Conservation (phyloP, 305 asterid genomes). For the Caryopteris hybrid region DNA sequence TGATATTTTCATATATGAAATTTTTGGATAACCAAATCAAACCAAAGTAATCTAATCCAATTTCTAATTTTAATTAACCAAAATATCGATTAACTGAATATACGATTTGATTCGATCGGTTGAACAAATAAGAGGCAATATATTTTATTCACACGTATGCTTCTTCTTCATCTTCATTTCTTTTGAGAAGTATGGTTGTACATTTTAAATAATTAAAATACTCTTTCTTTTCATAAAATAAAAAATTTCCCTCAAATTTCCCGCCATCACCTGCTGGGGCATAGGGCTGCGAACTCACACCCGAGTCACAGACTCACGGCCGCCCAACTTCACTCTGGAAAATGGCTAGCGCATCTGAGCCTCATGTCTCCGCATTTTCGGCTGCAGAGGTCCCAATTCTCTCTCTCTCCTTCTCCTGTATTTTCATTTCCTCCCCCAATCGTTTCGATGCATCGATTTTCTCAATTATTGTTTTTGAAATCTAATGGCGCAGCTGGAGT, state of each 20-base stretch:
- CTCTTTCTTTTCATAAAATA: neutral
- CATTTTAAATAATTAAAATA: no score
- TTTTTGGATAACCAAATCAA: no score
- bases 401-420: neutral
- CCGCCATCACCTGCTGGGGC: slow-evolving; percentile 17
- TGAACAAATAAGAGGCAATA: no score
- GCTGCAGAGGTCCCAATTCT: slow-evolving; percentile 63
- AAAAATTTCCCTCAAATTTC: neutral
- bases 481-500: slow-evolving; percentile 65
- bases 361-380: slow-evolving; percentile 55
- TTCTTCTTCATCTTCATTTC: no score
- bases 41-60: no score
- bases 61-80: no score
- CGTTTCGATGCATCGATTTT: slow-evolving; percentile 2
- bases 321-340: neutral
- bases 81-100: no score
- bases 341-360: slow-evolving; percentile 60
- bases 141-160: no score
- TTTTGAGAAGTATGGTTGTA: no score
- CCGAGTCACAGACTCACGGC: neutral
- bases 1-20: no score
- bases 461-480: neutral
- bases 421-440: neutral
- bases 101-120: no score
- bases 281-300: slow-evolving; percentile 22